phyloP scores from a whole-genome alignment of 306 rosid genomes.

The Dalbergia oliveri region DNA sequence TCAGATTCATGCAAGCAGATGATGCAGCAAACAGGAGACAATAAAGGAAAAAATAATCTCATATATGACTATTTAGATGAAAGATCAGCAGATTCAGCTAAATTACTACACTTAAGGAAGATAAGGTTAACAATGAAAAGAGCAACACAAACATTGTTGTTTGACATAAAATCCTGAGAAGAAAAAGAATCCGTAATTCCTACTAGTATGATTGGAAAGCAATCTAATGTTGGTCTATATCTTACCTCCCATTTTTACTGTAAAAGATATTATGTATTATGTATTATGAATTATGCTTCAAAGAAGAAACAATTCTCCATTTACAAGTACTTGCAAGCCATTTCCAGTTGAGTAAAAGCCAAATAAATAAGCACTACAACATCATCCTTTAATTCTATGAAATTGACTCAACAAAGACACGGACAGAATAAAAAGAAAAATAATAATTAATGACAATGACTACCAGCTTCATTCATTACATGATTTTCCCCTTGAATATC shows the following conservation, averaged over 20 bases:
- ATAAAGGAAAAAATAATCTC: not conserved
- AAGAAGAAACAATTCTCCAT: constrained; percentile 1
- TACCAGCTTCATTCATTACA: too few relatives aligned
- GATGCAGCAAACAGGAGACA: constrained; percentile 5
- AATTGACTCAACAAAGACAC: not conserved
- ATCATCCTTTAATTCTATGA: constrained; percentile 11
- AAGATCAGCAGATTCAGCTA: not conserved
- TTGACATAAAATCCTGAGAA: too few relatives aligned
- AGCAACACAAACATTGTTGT: too few relatives aligned
- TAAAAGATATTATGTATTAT: constrained; percentile 9
- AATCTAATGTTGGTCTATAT: not conserved
- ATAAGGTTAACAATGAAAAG: too few relatives aligned
- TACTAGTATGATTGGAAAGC: not conserved
- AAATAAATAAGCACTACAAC: not conserved
- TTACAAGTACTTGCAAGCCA: constrained; percentile 26
- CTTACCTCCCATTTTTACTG: not conserved
- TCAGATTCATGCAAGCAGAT: not conserved
- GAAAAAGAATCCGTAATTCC: constrained; percentile 3
- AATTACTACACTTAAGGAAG: too few relatives aligned
- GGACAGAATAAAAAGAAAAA: not conserved
- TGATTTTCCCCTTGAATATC: too few relatives aligned
- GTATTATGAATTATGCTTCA: constrained; percentile 17
- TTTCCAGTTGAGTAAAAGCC: constrained; percentile 4
- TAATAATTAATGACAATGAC: not conserved
- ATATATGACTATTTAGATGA: constrained; percentile 15